Evolutionary conservation across 2,329 filamentous ascomycete genomes (phyloP), one percentile per base, ranked within the genome.

Genomic region (Leptoxyphium fumago): DNA sequence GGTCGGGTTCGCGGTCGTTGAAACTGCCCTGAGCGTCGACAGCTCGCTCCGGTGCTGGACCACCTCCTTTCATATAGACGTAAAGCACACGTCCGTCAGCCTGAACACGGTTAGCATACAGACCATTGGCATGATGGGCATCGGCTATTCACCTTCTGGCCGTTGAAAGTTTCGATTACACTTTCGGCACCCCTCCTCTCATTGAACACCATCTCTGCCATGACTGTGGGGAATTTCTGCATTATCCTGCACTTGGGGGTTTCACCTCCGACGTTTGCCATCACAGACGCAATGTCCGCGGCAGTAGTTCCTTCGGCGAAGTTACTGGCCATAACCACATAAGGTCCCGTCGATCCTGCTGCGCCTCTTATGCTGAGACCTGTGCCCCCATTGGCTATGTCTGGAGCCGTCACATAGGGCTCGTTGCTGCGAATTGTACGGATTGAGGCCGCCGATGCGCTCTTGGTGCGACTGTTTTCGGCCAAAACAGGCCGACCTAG

Each of bases 221-320:
- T 79, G 42, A 91, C 77, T 3, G 81, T 79, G 0, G 85, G 84
- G 26, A 67, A 66, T 3, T 78, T 71, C 57, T 80, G 78, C 45
- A 86, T 63, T 34, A 91, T 65, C 30, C 70, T 73, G 64, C 84
- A 89, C 55, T 73, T 76, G 18, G 73, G 57, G 55, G 86, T 72
- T 48, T 79, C 70, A 29, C 73, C 74, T 34, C 81, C 82, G n/a
- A 84, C 67, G 0, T 78, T 77, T n/a, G 72, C 74, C 77, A 91
- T 79, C 45, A 84, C 84, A 53, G 80, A 83, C 67, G 87, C 82
- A 47, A 91, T 85, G 56, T 91, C 84, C 28, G 81, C 82, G 1
- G 80, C 81, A 6, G 84, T 87, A 1, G 84, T 91, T 32, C 84
- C 84, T 2, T 77, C 77, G 10, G 84, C 84, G 59, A 91, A 86